Evolutionary conservation across 208 protist species (phyloP).

Genomic region (Leishmania tropica): DNA sequence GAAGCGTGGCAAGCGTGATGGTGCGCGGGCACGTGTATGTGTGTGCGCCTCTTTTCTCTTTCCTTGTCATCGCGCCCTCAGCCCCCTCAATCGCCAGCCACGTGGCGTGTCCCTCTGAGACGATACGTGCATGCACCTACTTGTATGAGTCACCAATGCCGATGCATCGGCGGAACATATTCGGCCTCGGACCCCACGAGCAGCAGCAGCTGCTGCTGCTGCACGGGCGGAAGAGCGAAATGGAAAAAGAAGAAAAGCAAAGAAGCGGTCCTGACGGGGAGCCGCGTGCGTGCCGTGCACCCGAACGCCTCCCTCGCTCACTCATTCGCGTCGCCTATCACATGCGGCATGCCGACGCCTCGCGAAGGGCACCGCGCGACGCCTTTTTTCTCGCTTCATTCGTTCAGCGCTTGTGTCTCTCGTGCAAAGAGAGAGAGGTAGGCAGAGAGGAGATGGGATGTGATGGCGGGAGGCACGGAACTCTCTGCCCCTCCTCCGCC

Average conservation of each 20-base stretch:
- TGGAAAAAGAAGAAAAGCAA: not conserved
- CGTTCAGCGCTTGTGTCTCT: not conserved
- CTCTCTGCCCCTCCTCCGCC: not conserved
- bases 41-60: not conserved
- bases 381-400: not conserved
- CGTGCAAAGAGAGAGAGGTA: not conserved
- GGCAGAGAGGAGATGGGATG: not conserved
- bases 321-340: not conserved
- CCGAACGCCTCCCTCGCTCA: not conserved
- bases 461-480: not conserved
- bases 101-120: not conserved
- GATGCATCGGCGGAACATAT: not conserved
- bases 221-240: too few species aligned
- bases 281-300: not conserved
- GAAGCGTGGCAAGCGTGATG: constrained; percentile 7
- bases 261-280: not conserved
- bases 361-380: not conserved
- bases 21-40: not conserved
- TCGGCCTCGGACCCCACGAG: not conserved
- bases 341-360: not conserved
- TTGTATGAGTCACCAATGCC: not conserved
- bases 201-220: not conserved
- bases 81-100: too few species aligned
- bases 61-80: not conserved
- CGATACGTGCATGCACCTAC: not conserved